Evolutionary conservation across 495 filamentous ascomycete species (phyloP).

Genomic region (Articulospora tetracladia): DNA sequence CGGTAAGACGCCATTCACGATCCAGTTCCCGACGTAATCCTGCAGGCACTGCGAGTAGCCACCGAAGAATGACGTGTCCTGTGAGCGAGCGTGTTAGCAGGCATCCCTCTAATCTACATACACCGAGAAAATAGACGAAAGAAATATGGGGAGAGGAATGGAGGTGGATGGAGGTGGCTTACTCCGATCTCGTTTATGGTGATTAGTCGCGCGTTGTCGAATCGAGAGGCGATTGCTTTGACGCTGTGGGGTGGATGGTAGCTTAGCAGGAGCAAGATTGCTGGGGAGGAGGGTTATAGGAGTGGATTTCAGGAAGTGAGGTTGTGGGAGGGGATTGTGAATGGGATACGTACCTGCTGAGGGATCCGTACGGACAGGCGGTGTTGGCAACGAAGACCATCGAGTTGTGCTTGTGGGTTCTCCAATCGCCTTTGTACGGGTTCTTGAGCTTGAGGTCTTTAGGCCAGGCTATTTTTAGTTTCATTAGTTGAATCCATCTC

Average conservation of each 20-base stretch:
- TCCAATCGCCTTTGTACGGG: background rate
- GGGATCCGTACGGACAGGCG: background rate
- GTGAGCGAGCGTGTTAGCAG: too few relatives aligned
- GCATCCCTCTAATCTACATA: too few relatives aligned
- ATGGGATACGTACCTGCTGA: background rate
- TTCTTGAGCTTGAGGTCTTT: background rate
- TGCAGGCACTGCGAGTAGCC: too few relatives aligned
- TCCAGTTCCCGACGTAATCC: too few relatives aligned
- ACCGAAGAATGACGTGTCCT: too few relatives aligned
- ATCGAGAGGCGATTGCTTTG: background rate
- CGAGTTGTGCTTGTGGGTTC: background rate
- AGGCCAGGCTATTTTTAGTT: background rate
- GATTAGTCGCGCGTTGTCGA: background rate
- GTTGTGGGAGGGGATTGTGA: too few relatives aligned
- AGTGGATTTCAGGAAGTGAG: too few relatives aligned
- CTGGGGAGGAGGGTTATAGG: too few relatives aligned
- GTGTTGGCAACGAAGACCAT: background rate
- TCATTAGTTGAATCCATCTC: background rate
- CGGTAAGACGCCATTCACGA: too few relatives aligned
- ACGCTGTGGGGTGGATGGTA: background rate
- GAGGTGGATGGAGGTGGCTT: too few relatives aligned
- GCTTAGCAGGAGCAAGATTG: background rate
- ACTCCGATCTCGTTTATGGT: background rate
- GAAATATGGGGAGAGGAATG: too few relatives aligned
- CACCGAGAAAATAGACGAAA: too few relatives aligned